A percentile compares a stretch with the other conserved stretches of the same genome.
Evolutionary conservation across 768 basidiomycete species (phyloP).

Genomic region (Phylloporus sp.): DNA sequence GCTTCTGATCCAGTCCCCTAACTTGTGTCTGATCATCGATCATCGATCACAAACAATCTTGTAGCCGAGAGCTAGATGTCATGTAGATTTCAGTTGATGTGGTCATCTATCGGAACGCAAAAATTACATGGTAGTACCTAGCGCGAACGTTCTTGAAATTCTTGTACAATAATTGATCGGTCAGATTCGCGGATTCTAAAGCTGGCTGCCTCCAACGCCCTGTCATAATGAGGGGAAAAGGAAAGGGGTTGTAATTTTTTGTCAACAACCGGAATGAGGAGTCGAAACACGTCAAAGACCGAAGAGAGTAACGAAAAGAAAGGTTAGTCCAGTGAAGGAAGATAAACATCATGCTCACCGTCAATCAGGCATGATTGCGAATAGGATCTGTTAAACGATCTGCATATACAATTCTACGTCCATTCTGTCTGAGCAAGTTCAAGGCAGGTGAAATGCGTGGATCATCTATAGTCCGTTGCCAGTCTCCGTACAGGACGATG

Average conservation of each 20-base stretch:
- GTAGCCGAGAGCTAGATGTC: too few relatives aligned
- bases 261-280: not conserved
- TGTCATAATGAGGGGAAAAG: not conserved
- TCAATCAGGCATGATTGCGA: constrained; percentile 19
- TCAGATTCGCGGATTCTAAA: not conserved
- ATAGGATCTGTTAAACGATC: constrained; percentile 6
- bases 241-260: not conserved
- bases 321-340: not conserved
- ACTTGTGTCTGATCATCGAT: too few relatives aligned
- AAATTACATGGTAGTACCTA: not conserved
- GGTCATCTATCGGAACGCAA: not conserved
- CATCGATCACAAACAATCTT: too few relatives aligned
- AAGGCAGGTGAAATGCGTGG: constrained; percentile 34
- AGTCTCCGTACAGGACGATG: constrained; percentile 52
- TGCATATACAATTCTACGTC: constrained; percentile 27
- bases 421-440: constrained; percentile 32
- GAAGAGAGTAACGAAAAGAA: not conserved
- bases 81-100: not conserved
- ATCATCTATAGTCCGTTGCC: constrained; percentile 40
- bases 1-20: too few relatives aligned
- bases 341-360: constrained; percentile 1
- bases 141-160: too few relatives aligned
- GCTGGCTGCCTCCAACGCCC: not conserved
- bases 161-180: not conserved
- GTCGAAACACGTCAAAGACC: not conserved